These are phyloP conservation scores for Castanea mollissima DNA, from an alignment of 306 rosid species.

Conservation along the genomic window DNA sequence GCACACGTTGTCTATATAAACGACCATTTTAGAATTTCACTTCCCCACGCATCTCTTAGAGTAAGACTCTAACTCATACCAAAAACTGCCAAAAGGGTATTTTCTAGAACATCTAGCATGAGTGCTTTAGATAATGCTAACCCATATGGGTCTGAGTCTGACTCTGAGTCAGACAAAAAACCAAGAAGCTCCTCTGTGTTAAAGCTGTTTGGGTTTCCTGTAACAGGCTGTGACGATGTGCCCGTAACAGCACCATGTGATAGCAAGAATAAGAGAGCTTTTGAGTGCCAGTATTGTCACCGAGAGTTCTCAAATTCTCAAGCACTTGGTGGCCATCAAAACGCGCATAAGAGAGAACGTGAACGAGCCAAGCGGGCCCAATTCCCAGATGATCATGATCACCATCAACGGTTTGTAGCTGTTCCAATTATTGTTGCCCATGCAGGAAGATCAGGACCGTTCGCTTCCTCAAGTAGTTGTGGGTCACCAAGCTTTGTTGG, in stretches of 20 bases:
- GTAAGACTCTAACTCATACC: too few species aligned
- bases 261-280: neutral
- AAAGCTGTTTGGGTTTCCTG: conserved; percentile 16
- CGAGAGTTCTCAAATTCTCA: conserved; percentile 31
- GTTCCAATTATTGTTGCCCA: neutral
- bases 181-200: neutral
- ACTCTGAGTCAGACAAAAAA: neutral
- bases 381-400: neutral
- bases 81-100: too few species aligned
- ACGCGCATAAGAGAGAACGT: conserved; percentile 37
- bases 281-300: conserved; percentile 31
- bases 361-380: conserved; percentile 20
- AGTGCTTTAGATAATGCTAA: neutral
- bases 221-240: neutral
- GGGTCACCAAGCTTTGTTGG: neutral
- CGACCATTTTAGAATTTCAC: too few species aligned
- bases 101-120: neutral
- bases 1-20: neutral
- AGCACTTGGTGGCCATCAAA: conserved; percentile 45
- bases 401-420: neutral
- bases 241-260: neutral
- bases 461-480: neutral
- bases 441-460: neutral
- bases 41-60: too few species aligned
- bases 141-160: neutral